Conservation (phyloP, 2,329 filamentous ascomycete species). For the Onygena corvina region DNA sequence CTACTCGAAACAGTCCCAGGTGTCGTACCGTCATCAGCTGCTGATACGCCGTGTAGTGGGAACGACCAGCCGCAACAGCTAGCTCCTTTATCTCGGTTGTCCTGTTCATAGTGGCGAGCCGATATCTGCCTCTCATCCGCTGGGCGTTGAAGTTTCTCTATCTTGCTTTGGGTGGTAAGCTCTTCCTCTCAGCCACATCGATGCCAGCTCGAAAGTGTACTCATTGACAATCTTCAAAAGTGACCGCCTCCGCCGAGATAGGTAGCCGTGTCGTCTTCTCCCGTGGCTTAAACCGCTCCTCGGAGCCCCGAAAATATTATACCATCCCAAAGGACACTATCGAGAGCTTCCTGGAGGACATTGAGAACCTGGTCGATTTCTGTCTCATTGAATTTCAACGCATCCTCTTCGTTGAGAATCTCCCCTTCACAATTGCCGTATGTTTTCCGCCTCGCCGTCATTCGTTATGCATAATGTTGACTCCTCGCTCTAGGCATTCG, state of each 20-base stretch:
- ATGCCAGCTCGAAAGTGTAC: background rate
- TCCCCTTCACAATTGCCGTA: slow-evolving; percentile 49
- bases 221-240: slow-evolving; percentile 22
- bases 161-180: slow-evolving; percentile 46
- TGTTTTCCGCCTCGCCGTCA: slow-evolving; percentile 22
- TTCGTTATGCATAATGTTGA: slow-evolving; percentile 11
- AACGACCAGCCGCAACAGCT: slow-evolving; percentile 52
- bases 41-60: slow-evolving; percentile 38
- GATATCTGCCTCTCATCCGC: slow-evolving; percentile 51
- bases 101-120: slow-evolving; percentile 49
- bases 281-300: slow-evolving; percentile 47
- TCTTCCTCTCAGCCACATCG: background rate
- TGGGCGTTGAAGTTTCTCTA: slow-evolving; percentile 51
- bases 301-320: slow-evolving; percentile 54
- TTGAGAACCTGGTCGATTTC: slow-evolving; percentile 55
- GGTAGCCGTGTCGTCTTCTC: slow-evolving; percentile 45
- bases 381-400: slow-evolving; percentile 57
- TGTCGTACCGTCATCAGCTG: background rate
- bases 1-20: background rate
- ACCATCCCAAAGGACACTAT: slow-evolving; percentile 52
- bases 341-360: slow-evolving; percentile 49
- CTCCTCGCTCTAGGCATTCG: slow-evolving; percentile 41
- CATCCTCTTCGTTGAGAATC: slow-evolving; percentile 54
- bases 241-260: slow-evolving; percentile 47
- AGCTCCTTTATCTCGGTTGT: slow-evolving; percentile 47